A percentile compares a stretch with the other conserved stretches of the same genome.
phyloP scores from a whole-genome alignment of 1,284 basidiomycete genomes.

The Ceratorhiza oryzae-sativae region DNA sequence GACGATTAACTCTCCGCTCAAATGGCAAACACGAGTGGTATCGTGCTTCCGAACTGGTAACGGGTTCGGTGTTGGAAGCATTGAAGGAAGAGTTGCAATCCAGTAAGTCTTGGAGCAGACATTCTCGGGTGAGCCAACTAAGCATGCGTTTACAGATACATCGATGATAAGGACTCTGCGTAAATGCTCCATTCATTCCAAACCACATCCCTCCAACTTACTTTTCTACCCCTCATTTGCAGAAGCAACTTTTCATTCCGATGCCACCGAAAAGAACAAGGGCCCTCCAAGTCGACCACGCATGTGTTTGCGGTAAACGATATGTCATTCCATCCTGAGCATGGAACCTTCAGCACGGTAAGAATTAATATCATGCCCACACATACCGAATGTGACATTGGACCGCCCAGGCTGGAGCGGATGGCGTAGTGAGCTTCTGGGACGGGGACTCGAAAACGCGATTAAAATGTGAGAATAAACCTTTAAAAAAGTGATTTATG shows the following conservation, averaged over 20 bases:
- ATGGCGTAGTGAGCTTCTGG: conserved; percentile 61
- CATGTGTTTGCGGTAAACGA: conserved; percentile 92
- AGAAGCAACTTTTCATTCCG: conserved; percentile 96
- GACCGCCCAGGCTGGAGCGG: conserved; percentile 34
- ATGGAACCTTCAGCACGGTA: conserved; percentile 94
- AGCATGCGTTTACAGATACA: conserved; percentile 76
- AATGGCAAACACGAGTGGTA: conserved; percentile 93
- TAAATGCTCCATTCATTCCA: conserved; percentile 51
- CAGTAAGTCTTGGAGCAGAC: conserved; percentile 81
- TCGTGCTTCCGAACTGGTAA: conserved; percentile 83
- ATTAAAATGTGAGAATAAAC: conserved; percentile 86
- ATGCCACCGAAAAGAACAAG: conserved; percentile 85
- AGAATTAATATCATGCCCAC: conserved; percentile 61
- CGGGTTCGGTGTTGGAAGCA: conserved; percentile 91
- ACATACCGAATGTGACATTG: neutral
- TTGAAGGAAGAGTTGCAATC: conserved; percentile 95
- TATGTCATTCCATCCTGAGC: conserved; percentile 88
- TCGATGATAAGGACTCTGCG: conserved; percentile 78
- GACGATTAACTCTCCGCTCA: conserved; percentile 83
- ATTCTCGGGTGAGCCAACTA: too few species aligned
- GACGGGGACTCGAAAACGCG: conserved; percentile 89
- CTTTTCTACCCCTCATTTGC: conserved; percentile 4
- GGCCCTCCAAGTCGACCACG: conserved; percentile 72
- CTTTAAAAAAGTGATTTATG: conserved; percentile 33
- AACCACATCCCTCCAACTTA: conserved; percentile 44